Percentiles rank a stretch among this genome's conserved stretches.
phyloP scores from a whole-genome alignment of 2,329 filamentous ascomycete genomes.

The Venturia oleaginea region DNA sequence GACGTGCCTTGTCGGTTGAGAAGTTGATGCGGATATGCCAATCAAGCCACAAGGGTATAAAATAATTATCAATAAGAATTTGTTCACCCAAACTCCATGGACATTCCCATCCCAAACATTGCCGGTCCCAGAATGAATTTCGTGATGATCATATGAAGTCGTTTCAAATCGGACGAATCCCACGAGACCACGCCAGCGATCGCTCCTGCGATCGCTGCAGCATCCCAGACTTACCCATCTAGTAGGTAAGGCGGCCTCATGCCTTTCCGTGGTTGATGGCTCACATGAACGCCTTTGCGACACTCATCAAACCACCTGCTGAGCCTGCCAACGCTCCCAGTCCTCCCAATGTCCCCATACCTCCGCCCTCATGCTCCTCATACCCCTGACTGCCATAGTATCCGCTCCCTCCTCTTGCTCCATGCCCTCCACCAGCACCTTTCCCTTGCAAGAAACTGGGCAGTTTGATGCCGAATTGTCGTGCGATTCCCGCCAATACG shows the following conservation, averaged over 20 bases:
- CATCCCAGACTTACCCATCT: background rate
- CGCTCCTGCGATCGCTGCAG: background rate
- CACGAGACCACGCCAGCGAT: background rate
- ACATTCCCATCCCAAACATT: background rate
- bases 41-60: background rate
- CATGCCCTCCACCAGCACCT: slow-evolving; percentile 21
- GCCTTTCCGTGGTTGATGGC: background rate
- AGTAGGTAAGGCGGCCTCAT: slow-evolving; percentile 2
- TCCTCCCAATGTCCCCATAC: slow-evolving; percentile 18
- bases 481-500: slow-evolving; percentile 66
- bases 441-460: slow-evolving; percentile 48
- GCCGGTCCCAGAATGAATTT: background rate
- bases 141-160: background rate
- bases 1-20: background rate
- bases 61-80: background rate
- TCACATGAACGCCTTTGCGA: slow-evolving; percentile 46
- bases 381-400: slow-evolving; percentile 40
- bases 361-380: slow-evolving; percentile 21
- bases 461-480: slow-evolving; percentile 68
- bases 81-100: background rate
- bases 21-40: background rate
- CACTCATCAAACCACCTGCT: slow-evolving; percentile 37
- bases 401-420: slow-evolving; percentile 27
- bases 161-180: background rate
- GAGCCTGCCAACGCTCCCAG: slow-evolving; percentile 28